Conservation (phyloP, 768 basidiomycete species). For the Cystobasidium ongulense region DNA sequence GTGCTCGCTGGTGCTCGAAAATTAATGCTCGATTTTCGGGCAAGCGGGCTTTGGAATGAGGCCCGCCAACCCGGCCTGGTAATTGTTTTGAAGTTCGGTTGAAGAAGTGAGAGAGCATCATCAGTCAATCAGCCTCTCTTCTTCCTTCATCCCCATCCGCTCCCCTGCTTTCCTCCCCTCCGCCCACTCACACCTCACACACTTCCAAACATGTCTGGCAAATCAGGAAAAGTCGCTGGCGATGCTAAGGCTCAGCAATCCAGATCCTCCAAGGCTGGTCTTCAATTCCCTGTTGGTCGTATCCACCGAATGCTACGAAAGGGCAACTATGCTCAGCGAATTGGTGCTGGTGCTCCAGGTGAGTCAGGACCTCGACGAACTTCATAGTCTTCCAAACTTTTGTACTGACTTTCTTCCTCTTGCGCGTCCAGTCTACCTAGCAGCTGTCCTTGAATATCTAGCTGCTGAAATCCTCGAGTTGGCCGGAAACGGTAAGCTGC, state of each 20-base stretch:
- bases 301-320: slow-evolving; percentile 67
- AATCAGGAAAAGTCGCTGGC: slow-evolving; percentile 30
- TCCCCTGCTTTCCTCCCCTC: slow-evolving; percentile 36
- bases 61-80: background rate
- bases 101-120: background rate
- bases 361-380: no score
- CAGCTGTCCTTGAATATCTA: slow-evolving; percentile 78
- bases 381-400: no score
- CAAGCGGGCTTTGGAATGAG: background rate
- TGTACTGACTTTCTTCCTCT: background rate
- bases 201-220: slow-evolving; percentile 25
- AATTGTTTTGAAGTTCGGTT: background rate
- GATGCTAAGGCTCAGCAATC: slow-evolving; percentile 48
- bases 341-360: slow-evolving; percentile 73
- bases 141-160: slow-evolving; percentile 45
- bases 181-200: slow-evolving; percentile 10
- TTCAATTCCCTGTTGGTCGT: slow-evolving; percentile 71
- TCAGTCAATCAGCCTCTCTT: slow-evolving; percentile 38
- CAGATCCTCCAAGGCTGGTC: slow-evolving; percentile 55
- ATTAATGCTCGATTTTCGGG: background rate
- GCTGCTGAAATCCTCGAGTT: slow-evolving; percentile 79
- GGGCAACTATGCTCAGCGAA: slow-evolving; percentile 78
- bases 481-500: slow-evolving; percentile 63
- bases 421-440: slow-evolving; percentile 58
- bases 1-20: background rate